A percentile compares a stretch with the other conserved stretches of the same genome.
These are phyloP conservation scores for Heterobasidion irregulare DNA, from an alignment of 1,284 basidiomycete genomes.

Conservation along the genomic window DNA sequence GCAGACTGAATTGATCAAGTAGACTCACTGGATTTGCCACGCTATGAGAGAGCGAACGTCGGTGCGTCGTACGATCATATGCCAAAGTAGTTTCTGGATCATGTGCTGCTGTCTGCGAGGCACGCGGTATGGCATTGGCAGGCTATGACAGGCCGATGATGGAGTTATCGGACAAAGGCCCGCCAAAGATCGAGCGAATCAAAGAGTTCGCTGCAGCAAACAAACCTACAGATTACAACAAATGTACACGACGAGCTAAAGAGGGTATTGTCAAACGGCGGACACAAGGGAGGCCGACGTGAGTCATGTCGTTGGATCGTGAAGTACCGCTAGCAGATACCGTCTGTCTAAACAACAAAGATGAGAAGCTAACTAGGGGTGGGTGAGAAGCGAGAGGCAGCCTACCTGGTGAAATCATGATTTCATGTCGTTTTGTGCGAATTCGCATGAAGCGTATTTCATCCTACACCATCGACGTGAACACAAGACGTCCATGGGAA, in stretches of 20 bases:
- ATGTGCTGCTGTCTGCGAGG: not conserved
- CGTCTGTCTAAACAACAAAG: constrained; percentile 52
- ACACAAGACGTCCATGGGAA: not conserved
- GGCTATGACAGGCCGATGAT: not conserved
- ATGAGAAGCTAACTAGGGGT: not conserved
- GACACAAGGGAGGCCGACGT: not conserved
- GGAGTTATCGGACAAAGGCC: not conserved
- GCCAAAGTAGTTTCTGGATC: no score
- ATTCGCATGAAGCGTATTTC: constrained; percentile 85
- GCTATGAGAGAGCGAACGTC: no score
- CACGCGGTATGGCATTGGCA: not conserved
- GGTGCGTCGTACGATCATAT: no score
- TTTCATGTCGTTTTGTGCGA: constrained; percentile 83
- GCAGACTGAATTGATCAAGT: no score
- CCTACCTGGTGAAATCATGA: constrained; percentile 90
- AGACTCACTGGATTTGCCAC: no score
- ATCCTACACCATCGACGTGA: constrained; percentile 43
- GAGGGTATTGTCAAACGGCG: not conserved
- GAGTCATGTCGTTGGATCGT: constrained; percentile 53
- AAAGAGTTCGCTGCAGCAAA: not conserved
- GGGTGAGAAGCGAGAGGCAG: constrained; percentile 9
- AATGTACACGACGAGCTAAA: not conserved
- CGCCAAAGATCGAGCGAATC: not conserved
- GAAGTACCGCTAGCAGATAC: constrained; percentile 79
- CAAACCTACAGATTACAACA: not conserved